A percentile compares a stretch with the other conserved stretches of the same genome.
These are phyloP conservation scores for Penicillium subrubescens DNA, from an alignment of 495 filamentous ascomycete genomes.

Conservation along the genomic window DNA sequence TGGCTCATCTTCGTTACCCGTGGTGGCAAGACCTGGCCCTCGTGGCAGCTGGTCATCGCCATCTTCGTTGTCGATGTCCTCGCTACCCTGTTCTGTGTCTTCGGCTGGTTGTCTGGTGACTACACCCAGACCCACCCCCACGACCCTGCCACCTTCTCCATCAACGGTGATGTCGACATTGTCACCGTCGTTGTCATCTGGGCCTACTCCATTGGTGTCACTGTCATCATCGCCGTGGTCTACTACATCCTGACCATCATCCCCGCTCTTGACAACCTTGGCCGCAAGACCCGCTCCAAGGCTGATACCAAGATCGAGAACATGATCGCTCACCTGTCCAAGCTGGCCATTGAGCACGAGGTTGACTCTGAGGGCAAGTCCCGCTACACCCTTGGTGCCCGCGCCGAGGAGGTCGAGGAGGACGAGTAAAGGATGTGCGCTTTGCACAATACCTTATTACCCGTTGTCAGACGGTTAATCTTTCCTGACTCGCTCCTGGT, in stretches of 20 bases:
- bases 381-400: constrained; percentile 62
- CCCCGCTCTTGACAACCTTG: constrained; percentile 71
- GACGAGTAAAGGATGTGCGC: constrained; percentile 56
- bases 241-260: constrained; percentile 75
- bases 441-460: constrained; percentile 1
- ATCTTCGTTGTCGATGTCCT: constrained; percentile 72
- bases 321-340: constrained; percentile 72
- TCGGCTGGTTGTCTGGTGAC: constrained; percentile 66
- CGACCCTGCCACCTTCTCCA: constrained; percentile 49
- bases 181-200: constrained; percentile 80
- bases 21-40: constrained; percentile 70
- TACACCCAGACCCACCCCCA: constrained; percentile 47
- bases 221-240: constrained; percentile 75
- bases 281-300: constrained; percentile 73
- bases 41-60: constrained; percentile 71
- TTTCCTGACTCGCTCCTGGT: constrained; percentile 36
- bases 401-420: constrained; percentile 67
- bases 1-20: constrained; percentile 81
- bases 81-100: constrained; percentile 71
- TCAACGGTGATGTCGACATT: constrained; percentile 66
- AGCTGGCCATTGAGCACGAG: constrained; percentile 75
- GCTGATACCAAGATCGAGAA: constrained; percentile 82
- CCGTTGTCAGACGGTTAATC: neutral
- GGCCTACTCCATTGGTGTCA: constrained; percentile 76
- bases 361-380: constrained; percentile 54